These are phyloP conservation scores for Cyclotella distinguenda DNA, from an alignment of 108 stramenopile genomes.

Conservation along the genomic window DNA sequence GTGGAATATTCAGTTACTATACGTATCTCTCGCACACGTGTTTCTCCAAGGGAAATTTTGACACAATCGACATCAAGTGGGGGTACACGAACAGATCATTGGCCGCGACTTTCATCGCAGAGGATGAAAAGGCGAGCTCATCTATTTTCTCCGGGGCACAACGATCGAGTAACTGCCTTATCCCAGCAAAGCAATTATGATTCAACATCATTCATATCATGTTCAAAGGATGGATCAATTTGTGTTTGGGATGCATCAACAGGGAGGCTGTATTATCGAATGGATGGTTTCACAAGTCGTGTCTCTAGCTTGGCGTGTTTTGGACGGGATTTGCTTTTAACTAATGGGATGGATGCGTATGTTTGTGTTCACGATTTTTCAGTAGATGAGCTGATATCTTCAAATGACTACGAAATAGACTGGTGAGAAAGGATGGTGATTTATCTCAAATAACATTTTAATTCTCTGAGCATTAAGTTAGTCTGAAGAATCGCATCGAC, in stretches of 20 bases:
- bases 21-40: constrained; percentile 1
- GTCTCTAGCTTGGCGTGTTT: constrained; percentile 58
- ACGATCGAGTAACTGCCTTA: constrained; percentile 52
- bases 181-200: constrained; percentile 36
- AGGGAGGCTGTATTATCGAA: constrained; percentile 54
- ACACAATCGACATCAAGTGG: constrained; percentile 26
- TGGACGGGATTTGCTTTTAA: constrained; percentile 52
- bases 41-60: constrained; percentile 35
- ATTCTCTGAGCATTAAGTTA: too few relatives aligned
- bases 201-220: constrained; percentile 49
- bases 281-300: constrained; percentile 60
- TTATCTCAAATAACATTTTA: too few relatives aligned
- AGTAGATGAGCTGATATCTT: constrained; percentile 28
- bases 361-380: constrained; percentile 79
- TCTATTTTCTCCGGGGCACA: constrained; percentile 48
- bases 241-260: constrained; percentile 52
- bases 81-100: constrained; percentile 54
- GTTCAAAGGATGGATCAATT: constrained; percentile 53
- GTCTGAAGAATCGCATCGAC: too few relatives aligned
- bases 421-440: constrained; percentile 16
- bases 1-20: neutral
- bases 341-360: constrained; percentile 62
- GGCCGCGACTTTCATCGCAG: constrained; percentile 62
- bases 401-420: constrained; percentile 43
- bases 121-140: constrained; percentile 60